Base-by-base conservation (phyloP, 2,329 filamentous ascomycete genomes). In the Penicillium olsonii region DNA sequence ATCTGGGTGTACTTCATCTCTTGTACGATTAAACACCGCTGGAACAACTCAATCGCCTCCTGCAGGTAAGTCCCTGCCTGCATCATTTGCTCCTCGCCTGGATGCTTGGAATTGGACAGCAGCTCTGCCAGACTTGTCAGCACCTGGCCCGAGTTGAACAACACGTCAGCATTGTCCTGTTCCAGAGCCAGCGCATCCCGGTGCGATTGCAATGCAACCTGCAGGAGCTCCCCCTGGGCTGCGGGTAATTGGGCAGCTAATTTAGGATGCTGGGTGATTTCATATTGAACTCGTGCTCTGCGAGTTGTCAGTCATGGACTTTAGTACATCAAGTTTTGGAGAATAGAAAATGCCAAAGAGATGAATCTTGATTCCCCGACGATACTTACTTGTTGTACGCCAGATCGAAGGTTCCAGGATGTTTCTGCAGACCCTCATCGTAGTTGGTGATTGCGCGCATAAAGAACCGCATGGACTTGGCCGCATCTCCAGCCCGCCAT, bases 141-240 rank as follows among this genome's bases (percentile, higher is more conserved):
- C 3, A 88, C 83, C 67, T 89, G 87, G 1, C 82, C 84, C 5
- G 83, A 85, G 63, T 90, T 90, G 74, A 89, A 90, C 8, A 87
- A 71, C 5, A 83, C 77, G 67, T 90, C 85, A 1, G 84, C 75
- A 63, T 88, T 87, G 34, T 83, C 77, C 41, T 80, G 76, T 18
- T 84, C 78, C 24, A 89, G 66, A 1, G 67, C 68, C 22, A 86
- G 69, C 4, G 86, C 85, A 63, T 80, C 78, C 47, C 78, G 78
- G 66, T 89, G 87, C 2, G 85, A 87, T 20, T 78, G 73, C 19
- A 90, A 68, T 1, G 87, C 82, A 50, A 81, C 76, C 34, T 80
- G 73, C 18, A 90, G 68, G 19, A 84, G 73, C n/a, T 80, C 76
- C 2, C 78, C 61, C 11, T 79, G 68, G 17, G 79, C 73, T 2